Evolutionary conservation across 2,329 filamentous ascomycete genomes (phyloP), one percentile per base, ranked within the genome.

Genomic region (Colletotrichum paranaense): DNA sequence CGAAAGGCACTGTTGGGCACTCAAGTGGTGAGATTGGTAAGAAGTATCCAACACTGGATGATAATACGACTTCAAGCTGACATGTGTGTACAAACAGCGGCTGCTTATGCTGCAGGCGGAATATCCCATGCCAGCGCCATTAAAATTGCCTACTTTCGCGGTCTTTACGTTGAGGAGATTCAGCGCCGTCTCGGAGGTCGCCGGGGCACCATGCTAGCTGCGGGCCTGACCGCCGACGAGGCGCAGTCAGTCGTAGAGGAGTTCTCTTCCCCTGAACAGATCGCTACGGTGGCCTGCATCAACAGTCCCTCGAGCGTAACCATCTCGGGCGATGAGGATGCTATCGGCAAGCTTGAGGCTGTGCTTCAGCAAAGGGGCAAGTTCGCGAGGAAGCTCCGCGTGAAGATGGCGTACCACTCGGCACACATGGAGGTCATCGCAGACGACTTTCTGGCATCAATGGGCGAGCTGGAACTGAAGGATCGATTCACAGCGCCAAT

Each of bases 231-330:
- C 35, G 55, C 26, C 26, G 55, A 57, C 3, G 26, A 30, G 22
- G 55, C 26, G 24, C 26, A 57, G 26, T 30, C 26, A 8, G 28
- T 30, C 28, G n/a, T 57, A 7, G 55, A 68, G 32, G 35, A 38
- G 35, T 38, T 16, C 35, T 38, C 35, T 38, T 14, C 35, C 35
- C 11, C 35, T 38, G 35, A 38, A 12, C 35, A 38, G 35, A 38
- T 38, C 4, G 66, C 56, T n/a, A 16, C 70, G 56, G 67, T 63
- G 28, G 57, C 71, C 46, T 88, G 88, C 76, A 83, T 86, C 75
- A 90, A 90, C 80, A 88, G 86, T 32, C 87, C 88, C 0, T 80
- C 80, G 1, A 89, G 84, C 24, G 77, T 87, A 9, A 90, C 88
- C 0, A 82, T 89, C 0, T 88, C 88, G 0, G 88, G 88, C 9